Evolutionary conservation across 1,284 basidiomycete genomes (phyloP), one percentile per base, ranked within the genome.

Genomic region (Tilletia horrida): DNA sequence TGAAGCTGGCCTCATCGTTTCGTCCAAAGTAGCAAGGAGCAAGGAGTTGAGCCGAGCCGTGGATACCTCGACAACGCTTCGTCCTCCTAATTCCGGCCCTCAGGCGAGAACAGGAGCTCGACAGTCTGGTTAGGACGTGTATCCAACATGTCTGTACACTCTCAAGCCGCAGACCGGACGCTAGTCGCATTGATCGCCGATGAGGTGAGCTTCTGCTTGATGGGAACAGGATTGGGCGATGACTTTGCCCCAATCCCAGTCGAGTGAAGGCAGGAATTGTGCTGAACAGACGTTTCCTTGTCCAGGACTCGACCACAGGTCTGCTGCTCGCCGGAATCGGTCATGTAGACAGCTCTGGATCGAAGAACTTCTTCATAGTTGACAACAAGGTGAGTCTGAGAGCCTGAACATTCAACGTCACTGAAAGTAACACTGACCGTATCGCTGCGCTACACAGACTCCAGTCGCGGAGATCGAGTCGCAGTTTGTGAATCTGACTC

Each of bases 291-390:
- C 47, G 18, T 8, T n/a, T 48, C 8, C 23, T 25, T n/a, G 8
- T 48, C 50, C 29, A 78, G 78, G 80, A 81, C 67, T 75, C 78
- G 31, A 79, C 79, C 7, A 81, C 80, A 6, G 80, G 80, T 2
- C 73, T 81, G 16, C 72, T 81, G n/a, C 73, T 81, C 16, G 80
- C 80, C 2, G 80, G 80, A 3, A 75, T 80, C 52, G 80, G 80
- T n/a, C 74, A 80, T 52, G 76, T 80, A 7, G 73, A 77, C 57
- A 68, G 71, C 35, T 67, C 74, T n/a, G 78, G 77, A 35, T 68
- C 74, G 1, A 81, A 79, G 67, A 81, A 81, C 69, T 81, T 81
- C 55, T 70, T 74, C 62, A 78, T 81, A 27, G 79, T 81, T n/a
- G 78, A 78, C 42, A 71, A 68, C 70, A 78, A 77, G 67, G 75